Conservation (phyloP, 2,329 filamentous ascomycete genomes). For the Exophiala sp. region DNA sequence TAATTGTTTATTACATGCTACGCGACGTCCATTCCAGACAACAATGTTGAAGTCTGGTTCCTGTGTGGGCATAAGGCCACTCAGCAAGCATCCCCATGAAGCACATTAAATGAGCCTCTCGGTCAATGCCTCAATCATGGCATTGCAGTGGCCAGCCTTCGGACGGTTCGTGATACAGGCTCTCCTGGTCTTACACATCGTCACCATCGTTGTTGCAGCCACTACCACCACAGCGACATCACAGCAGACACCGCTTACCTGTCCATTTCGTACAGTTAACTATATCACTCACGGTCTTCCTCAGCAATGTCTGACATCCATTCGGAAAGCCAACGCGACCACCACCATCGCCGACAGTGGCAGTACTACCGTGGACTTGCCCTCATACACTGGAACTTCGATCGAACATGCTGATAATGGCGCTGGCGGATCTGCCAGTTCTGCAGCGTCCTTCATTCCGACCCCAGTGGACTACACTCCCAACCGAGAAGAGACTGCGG, state of each 20-base stretch:
- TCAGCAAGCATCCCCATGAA: neutral
- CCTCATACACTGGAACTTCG: conserved; percentile 2
- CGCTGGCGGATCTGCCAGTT: neutral
- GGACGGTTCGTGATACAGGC: conserved; percentile 2
- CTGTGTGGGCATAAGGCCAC: neutral
- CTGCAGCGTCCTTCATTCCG: no score
- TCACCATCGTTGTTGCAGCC: conserved; percentile 1
- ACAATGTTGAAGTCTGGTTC: neutral
- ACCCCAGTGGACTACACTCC: neutral
- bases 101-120: neutral
- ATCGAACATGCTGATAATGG: neutral
- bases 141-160: neutral
- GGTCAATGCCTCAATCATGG: conserved; percentile 5
- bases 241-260: conserved; percentile 32
- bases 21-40: neutral
- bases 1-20: neutral
- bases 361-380: neutral
- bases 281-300: conserved; percentile 74
- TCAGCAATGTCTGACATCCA: conserved; percentile 65
- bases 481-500: neutral
- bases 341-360: conserved; percentile 10
- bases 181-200: conserved; percentile 7
- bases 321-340: conserved; percentile 24
- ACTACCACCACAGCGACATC: conserved; percentile 5
- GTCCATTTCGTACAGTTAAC: conserved; percentile 61